Percentiles rank a stretch among this genome's conserved stretches.
Conservation (phyloP, 257 asterid species). For the Solanum dulcamara region DNA sequence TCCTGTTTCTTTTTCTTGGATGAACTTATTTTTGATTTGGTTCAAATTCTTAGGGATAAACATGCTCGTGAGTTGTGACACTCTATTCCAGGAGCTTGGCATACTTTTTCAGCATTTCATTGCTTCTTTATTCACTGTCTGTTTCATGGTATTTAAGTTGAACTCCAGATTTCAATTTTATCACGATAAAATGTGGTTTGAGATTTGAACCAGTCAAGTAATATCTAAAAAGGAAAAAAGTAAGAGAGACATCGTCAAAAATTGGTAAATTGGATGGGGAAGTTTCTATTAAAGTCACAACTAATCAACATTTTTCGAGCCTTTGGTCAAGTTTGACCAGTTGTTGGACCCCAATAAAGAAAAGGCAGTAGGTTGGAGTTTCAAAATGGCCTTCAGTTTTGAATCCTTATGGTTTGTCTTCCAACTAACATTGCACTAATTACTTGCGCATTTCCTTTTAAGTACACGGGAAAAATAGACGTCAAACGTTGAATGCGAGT, state of each 20-base stretch:
- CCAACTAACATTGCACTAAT: background rate
- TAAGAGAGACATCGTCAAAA: background rate
- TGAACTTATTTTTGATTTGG: background rate
- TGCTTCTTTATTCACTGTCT: background rate
- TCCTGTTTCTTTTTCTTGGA: background rate
- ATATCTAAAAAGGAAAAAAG: background rate
- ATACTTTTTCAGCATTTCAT: background rate
- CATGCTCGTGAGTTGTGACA: background rate
- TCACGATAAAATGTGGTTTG: background rate
- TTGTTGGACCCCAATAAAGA: too few species aligned
- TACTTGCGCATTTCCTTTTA: background rate
- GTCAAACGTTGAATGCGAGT: background rate
- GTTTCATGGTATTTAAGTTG: background rate
- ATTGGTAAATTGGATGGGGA: background rate
- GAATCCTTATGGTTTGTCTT: background rate
- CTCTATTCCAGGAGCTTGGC: background rate
- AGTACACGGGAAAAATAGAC: background rate
- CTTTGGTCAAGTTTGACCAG: background rate
- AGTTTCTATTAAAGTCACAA: background rate
- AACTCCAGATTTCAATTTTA: background rate
- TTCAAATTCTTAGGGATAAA: background rate
- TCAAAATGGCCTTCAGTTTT: background rate
- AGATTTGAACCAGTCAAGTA: background rate
- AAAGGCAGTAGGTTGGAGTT: background rate
- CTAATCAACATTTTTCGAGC: background rate